Base-by-base conservation (phyloP, 805 yeast genomes). In the Candida takata region DNA sequence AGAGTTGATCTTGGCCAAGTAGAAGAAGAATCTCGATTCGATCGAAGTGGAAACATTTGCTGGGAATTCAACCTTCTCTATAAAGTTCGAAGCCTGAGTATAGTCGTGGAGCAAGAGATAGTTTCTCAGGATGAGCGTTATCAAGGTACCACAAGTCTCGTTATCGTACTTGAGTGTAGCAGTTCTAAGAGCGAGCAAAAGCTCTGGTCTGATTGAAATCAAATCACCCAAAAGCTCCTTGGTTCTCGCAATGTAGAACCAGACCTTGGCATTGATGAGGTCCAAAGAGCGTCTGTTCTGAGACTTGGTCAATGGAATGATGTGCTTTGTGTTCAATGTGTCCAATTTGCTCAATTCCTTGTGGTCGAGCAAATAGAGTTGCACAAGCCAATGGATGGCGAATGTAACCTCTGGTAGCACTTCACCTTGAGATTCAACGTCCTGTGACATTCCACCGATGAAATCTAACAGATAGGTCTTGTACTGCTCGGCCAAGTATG, bases 151-250 rank as follows among this genome's bases (percentile, higher is more conserved):
- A 40, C 83, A 83, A 1, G 96, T 86, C 61, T 92, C 98, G 38
- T 73, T 72, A 57, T 92, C 97, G 54, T 90, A 96, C 51, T 95
- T 80, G 47, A 92, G 71, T 14, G 95, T 78, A 4, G 97, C 87
- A 5, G 92, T 81, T 62, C 96, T 78, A 51, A 92, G 69, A 9
- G 83, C 85, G 16, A 69, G 62, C 58, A 86, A 73, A 56, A 90
- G 68, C 27, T 71, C 76, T 6, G 85, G 72, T 56, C 95, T 75
- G 35, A 84, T 65, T n/a, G 73, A 59, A 33, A 69, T 64, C 40
- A 75, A 62, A 46, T 77, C 64, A 29, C 54, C 47, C 21, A 65
- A 54, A 37, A 79, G 62, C 64, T 90, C 97, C 46, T 77, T 75
- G 2, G 87, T 73, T 59, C 95, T 76, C 30, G 80, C 71, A 48